Percentiles rank a stretch among this genome's conserved stretches.
These are phyloP conservation scores for Cladosporium sp. DNA, from an alignment of 2,329 filamentous ascomycete species.

Conservation along the genomic window DNA sequence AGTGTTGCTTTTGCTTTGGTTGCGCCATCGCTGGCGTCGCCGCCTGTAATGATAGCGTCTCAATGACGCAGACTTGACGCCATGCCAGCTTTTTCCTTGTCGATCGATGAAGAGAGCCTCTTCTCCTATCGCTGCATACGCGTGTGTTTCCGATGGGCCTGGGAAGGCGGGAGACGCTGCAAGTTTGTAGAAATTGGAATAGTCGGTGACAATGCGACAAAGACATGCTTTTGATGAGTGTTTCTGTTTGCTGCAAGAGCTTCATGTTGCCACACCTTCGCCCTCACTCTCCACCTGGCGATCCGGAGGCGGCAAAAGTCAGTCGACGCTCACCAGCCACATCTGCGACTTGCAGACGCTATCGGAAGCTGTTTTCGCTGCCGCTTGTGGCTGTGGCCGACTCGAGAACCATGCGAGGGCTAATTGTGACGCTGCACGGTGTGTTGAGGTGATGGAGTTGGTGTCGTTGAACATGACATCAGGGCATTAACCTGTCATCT, in stretches of 20 bases:
- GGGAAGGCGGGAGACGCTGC: not conserved
- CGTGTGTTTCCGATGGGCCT: not conserved
- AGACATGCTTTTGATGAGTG: not conserved
- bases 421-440: not conserved
- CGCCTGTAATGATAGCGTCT: not conserved
- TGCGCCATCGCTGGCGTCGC: not conserved
- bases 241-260: not conserved
- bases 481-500: not conserved
- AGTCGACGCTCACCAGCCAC: constrained; percentile 4
- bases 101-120: not conserved
- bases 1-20: not conserved
- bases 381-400: constrained; percentile 2
- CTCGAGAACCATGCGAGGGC: not conserved
- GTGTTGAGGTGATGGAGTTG: not conserved
- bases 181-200: not conserved
- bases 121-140: not conserved
- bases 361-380: not conserved
- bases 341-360: not conserved
- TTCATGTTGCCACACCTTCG: not conserved
- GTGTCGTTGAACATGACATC: not conserved
- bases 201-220: no score
- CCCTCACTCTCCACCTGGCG: not conserved
- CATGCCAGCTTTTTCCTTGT: constrained; percentile 9
- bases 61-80: constrained; percentile 14
- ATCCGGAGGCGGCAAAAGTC: not conserved